Evolutionary conservation across 1,139 yeast species (phyloP).

Genomic region (Ogataea hybrid): DNA sequence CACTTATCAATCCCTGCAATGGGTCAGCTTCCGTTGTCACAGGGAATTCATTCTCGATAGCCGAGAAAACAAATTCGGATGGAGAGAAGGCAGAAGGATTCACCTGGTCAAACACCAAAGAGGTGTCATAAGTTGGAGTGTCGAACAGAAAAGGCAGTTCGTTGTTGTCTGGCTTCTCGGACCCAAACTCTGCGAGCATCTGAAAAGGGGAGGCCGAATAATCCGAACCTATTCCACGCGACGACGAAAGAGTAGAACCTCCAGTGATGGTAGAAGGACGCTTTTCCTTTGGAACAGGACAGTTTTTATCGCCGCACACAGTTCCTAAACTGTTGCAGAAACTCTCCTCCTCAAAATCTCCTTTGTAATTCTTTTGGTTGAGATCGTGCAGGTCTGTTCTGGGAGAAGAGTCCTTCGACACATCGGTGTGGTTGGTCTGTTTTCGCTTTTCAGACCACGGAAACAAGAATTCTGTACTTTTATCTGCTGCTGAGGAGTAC

Average conservation of each 20-base stretch:
- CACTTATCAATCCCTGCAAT: slow-evolving; percentile 47
- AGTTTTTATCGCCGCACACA: slow-evolving; percentile 80
- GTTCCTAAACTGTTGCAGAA: slow-evolving; percentile 74
- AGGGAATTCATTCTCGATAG: slow-evolving; percentile 4
- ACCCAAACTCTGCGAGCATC: slow-evolving; percentile 13
- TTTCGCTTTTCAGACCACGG: slow-evolving; percentile 12
- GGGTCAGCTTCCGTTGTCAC: slow-evolving; percentile 24
- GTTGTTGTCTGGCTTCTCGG: slow-evolving; percentile 7
- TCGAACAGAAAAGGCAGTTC: slow-evolving; percentile 26
- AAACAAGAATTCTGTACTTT: slow-evolving; percentile 11
- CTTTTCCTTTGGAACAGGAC: slow-evolving; percentile 59
- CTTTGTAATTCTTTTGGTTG: slow-evolving; percentile 33
- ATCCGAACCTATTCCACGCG: slow-evolving; percentile 6
- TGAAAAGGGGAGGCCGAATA: slow-evolving; percentile 24
- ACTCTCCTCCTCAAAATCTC: slow-evolving; percentile 45
- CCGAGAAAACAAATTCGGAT: slow-evolving; percentile 14
- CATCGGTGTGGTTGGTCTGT: not conserved
- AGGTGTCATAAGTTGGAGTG: slow-evolving; percentile 39
- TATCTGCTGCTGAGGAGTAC: slow-evolving; percentile 9
- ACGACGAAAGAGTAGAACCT: not conserved
- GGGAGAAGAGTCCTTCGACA: not conserved
- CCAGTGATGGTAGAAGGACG: slow-evolving; percentile 13
- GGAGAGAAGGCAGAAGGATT: slow-evolving; percentile 15
- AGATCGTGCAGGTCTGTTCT: slow-evolving; percentile 11
- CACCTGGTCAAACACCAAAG: slow-evolving; percentile 16